Percentiles rank a stretch among this genome's conserved stretches.
Evolutionary conservation across 768 basidiomycete genomes (phyloP).

Genomic region (Mycena vulgaris): DNA sequence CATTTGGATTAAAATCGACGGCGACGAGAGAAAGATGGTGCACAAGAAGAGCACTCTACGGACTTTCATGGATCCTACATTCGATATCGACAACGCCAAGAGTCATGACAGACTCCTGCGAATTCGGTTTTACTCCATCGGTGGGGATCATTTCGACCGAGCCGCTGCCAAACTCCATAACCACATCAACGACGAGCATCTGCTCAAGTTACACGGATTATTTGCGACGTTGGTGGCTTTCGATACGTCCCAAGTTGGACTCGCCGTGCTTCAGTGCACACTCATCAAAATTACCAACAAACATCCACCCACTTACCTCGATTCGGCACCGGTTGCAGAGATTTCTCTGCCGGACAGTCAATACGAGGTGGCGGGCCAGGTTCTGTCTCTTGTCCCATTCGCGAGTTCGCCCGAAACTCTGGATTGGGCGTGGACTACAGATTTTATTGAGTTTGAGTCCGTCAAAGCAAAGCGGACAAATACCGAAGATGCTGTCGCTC

Average conservation of each 20-base stretch:
- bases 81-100: slow-evolving; percentile 17
- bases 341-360: slow-evolving; percentile 1
- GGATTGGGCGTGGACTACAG: slow-evolving; percentile 12
- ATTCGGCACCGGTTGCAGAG: slow-evolving; percentile 14
- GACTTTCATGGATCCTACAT: slow-evolving; percentile 21
- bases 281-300: not conserved
- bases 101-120: slow-evolving; percentile 16
- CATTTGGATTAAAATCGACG: slow-evolving; percentile 6
- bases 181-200: not conserved
- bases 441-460: slow-evolving; percentile 5
- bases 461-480: not conserved
- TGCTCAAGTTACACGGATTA: slow-evolving; percentile 8
- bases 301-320: not conserved
- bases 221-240: slow-evolving; percentile 14
- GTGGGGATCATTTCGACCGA: slow-evolving; percentile 3
- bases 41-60: slow-evolving; percentile 25
- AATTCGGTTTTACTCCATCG: slow-evolving; percentile 14
- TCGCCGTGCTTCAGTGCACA: slow-evolving; percentile 22
- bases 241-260: slow-evolving; percentile 3
- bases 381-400: slow-evolving; percentile 12
- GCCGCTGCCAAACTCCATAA: not conserved
- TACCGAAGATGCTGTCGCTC: not conserved
- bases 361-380: slow-evolving; percentile 13
- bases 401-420: not conserved
- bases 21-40: not conserved